Percentiles rank a stretch among this genome's conserved stretches.
phyloP scores from a whole-genome alignment of 139 green algal genomes.

The Nannochloris sp. region DNA sequence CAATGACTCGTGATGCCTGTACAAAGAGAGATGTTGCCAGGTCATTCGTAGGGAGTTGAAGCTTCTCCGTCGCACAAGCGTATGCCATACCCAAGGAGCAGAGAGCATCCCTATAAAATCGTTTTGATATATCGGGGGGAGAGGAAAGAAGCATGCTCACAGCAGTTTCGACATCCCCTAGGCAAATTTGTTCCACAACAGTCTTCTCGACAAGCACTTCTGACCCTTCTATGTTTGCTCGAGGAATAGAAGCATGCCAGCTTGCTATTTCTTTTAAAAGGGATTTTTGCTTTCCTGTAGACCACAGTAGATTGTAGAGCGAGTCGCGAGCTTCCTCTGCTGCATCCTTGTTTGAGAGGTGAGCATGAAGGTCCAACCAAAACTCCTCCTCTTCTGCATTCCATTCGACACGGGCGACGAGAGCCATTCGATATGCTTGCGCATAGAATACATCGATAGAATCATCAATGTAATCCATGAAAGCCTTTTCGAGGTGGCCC shows the following conservation, averaged over 20 bases:
- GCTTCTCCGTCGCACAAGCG: conserved; percentile 19
- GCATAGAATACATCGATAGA: neutral
- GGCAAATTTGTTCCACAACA: conserved; percentile 42
- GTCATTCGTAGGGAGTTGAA: neutral
- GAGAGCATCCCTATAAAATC: conserved; percentile 62
- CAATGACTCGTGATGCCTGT: conserved; percentile 66
- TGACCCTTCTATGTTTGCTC: conserved; percentile 18
- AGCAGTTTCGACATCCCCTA: conserved; percentile 70
- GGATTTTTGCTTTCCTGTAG: neutral
- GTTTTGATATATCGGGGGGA: conserved; percentile 42
- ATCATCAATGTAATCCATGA: too few species aligned
- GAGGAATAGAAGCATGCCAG: conserved; percentile 60
- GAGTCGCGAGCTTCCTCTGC: neutral
- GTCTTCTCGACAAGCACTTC: conserved; percentile 41
- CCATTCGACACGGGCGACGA: neutral
- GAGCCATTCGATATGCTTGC: neutral
- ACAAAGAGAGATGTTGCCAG: conserved; percentile 29
- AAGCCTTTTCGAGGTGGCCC: too few species aligned
- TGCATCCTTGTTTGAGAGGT: neutral
- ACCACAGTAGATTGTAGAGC: neutral
- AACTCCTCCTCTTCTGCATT: conserved; percentile 5
- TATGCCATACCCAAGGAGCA: conserved; percentile 63
- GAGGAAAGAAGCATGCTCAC: conserved; percentile 72
- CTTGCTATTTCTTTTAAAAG: neutral
- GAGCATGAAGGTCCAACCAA: neutral